A percentile compares a stretch with the other conserved stretches of the same genome.
Evolutionary conservation across 2,329 filamentous ascomycete species (phyloP).

Genomic region (Blastomyces emzantsi): DNA sequence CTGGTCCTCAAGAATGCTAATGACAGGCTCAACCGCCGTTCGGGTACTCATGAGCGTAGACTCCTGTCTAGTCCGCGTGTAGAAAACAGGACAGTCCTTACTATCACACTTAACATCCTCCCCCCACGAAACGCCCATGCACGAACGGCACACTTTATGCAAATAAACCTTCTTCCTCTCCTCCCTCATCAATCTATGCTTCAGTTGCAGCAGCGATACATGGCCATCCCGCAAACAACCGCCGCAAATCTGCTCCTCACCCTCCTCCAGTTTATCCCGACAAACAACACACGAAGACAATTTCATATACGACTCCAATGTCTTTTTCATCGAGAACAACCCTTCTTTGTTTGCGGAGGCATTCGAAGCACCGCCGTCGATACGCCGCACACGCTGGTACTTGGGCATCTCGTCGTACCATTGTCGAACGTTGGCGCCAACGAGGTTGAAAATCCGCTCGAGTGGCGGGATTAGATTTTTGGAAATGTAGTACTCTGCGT

Average conservation of each 20-base stretch:
- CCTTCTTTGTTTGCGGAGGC: constrained; percentile 17
- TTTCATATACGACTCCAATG: constrained; percentile 90
- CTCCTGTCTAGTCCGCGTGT: constrained; percentile 40
- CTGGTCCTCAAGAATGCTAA: constrained; percentile 29
- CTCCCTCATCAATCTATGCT: constrained; percentile 50
- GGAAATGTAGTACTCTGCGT: constrained; percentile 92
- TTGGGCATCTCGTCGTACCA: constrained; percentile 99
- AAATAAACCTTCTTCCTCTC: constrained; percentile 59
- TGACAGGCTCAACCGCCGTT: constrained; percentile 30
- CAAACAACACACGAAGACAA: constrained; percentile 73
- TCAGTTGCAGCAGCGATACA: constrained; percentile 55
- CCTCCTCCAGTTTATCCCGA: constrained; percentile 45
- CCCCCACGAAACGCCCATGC: constrained; percentile 60
- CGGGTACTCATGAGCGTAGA: constrained; percentile 31
- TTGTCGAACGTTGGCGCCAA: constrained; percentile 77
- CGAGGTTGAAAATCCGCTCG: constrained; percentile 92
- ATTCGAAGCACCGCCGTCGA: constrained; percentile 36
- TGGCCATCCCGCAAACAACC: constrained; percentile 35
- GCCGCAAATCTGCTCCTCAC: constrained; percentile 34
- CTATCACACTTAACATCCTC: constrained; percentile 84
- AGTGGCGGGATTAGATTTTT: constrained; percentile 94
- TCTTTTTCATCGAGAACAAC: constrained; percentile 47
- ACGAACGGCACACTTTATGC: constrained; percentile 66
- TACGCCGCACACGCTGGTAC: constrained; percentile 61
- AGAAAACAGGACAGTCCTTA: constrained; percentile 88